Conservation (phyloP, 202 grass and related monocot genomes). For the Hordeum pubiflorum region DNA sequence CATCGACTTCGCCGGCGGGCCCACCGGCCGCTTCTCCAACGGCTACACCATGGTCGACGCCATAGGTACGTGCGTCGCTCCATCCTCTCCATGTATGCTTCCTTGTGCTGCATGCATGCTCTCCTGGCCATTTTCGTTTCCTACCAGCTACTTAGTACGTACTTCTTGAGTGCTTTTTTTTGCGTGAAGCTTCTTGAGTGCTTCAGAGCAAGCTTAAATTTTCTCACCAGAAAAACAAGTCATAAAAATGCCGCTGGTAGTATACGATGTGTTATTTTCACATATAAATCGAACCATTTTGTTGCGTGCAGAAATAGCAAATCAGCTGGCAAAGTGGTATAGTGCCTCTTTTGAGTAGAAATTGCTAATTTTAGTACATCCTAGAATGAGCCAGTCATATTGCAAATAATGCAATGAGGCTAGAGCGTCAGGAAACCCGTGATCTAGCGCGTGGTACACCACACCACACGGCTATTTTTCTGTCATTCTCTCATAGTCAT, state of each 20-base stretch:
- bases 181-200: neutral
- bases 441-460: neutral
- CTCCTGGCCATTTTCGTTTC: neutral
- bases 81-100: neutral
- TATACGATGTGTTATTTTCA: neutral
- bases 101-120: neutral
- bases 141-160: no score
- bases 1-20: slow-evolving; percentile 72
- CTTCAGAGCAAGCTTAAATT: neutral
- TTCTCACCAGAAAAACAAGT: neutral
- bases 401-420: neutral
- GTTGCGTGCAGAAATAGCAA: neutral
- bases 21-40: slow-evolving; percentile 78
- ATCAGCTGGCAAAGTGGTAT: neutral
- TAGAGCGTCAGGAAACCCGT: neutral
- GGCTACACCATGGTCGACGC: slow-evolving; percentile 89
- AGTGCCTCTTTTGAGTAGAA: neutral
- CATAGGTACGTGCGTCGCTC: slow-evolving; percentile 31
- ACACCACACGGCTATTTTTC: neutral
- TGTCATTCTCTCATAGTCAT: neutral
- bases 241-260: neutral
- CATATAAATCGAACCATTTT: neutral
- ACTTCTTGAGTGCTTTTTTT: no score
- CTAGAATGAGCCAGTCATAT: neutral
- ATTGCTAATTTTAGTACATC: slow-evolving; percentile 7